phyloP scores from a whole-genome alignment of 2,329 filamentous ascomycete genomes.

The Bipolaris zeicola region DNA sequence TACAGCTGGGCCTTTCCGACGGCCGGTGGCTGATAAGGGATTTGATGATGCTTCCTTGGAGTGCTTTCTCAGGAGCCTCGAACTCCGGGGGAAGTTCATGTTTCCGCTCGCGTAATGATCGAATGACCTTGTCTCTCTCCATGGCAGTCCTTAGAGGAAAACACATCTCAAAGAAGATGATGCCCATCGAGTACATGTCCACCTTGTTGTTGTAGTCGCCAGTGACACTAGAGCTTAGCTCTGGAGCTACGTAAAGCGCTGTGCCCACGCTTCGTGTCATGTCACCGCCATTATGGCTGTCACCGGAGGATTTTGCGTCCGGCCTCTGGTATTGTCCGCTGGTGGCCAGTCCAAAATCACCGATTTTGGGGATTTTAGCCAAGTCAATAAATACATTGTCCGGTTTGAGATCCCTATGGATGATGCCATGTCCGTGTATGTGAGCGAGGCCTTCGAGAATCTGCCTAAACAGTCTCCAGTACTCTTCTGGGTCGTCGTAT shows the following conservation, averaged over 20 bases:
- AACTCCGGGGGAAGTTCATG: conserved; percentile 77
- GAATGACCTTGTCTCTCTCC: conserved; percentile 69
- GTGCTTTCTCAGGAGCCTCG: conserved; percentile 66
- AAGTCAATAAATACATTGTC: conserved; percentile 98
- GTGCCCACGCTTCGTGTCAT: conserved; percentile 77
- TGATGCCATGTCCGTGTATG: conserved; percentile 88
- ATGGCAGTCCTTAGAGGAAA: conserved; percentile 65
- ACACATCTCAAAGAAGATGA: conserved; percentile 99
- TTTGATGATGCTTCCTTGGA: conserved; percentile 77
- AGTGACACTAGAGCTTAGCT: conserved; percentile 76
- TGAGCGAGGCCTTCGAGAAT: conserved; percentile 88
- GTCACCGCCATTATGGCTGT: conserved; percentile 56
- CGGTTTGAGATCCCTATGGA: conserved; percentile 94
- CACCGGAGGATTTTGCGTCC: conserved; percentile 56
- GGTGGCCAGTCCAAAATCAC: conserved; percentile 93
- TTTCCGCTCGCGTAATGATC: conserved; percentile 69
- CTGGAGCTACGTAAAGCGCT: conserved; percentile 89
- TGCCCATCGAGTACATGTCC: conserved; percentile 97
- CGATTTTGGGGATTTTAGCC: conserved; percentile 89
- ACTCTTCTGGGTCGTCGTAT: conserved; percentile 73
- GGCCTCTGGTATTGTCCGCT: conserved; percentile 74
- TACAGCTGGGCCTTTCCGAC: conserved; percentile 78
- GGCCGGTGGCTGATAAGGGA: conserved; percentile 83
- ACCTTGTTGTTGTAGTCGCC: conserved; percentile 91
- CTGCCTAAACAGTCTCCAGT: conserved; percentile 90